Evolutionary conservation across 2,329 filamentous ascomycete genomes (phyloP), one percentile per base, ranked within the genome.

Genomic region (Phaeoacremonium minimum): DNA sequence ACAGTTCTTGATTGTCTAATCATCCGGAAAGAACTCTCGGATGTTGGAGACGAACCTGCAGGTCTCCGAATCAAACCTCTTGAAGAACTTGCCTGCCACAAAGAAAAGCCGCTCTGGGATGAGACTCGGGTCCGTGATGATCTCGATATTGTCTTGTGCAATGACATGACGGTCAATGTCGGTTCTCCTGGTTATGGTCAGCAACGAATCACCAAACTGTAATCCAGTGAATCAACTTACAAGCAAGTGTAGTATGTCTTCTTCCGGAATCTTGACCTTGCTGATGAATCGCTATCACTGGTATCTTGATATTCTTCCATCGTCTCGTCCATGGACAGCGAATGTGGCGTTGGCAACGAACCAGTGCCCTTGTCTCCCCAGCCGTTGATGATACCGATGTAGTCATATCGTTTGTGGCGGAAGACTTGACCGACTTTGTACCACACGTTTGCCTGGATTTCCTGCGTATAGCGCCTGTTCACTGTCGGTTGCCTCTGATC

Each of bases 211-310:
- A 15, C 35, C 28, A 39, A 32, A 35, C 33, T 28, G 32, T 39
- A 33, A 22, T 38, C 26, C 20, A 31, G 33, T 29, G 15, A 28
- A 29, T 30, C 37, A 32, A 79, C 88, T 72, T 65, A 95, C 87
- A 96, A 69, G 51, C 87, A 87, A 48, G 89, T 85, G 57, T 95
- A 96, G 50, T 88, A 95, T 20, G 80, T 81, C 60, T 87, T 83
- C 42, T 77, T 62, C 31, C 75, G 66, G 3, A 79, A 82, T 36
- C 69, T 63, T n/a, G 68, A 64, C 19, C 43, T 42, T 45, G 48
- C 47, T 4, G 46, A 45, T 72, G 69, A 54, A 69, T 66, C 52
- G 78, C 83, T 82, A 73, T 85, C 41, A 69, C 70, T 47, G 41
- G 81, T 80, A 34, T 69, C 66, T 51, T 72, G 83, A 44, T 71